Evolutionary conservation across 2,329 filamentous ascomycete species (phyloP).

Genomic region (Claviceps capensis): DNA sequence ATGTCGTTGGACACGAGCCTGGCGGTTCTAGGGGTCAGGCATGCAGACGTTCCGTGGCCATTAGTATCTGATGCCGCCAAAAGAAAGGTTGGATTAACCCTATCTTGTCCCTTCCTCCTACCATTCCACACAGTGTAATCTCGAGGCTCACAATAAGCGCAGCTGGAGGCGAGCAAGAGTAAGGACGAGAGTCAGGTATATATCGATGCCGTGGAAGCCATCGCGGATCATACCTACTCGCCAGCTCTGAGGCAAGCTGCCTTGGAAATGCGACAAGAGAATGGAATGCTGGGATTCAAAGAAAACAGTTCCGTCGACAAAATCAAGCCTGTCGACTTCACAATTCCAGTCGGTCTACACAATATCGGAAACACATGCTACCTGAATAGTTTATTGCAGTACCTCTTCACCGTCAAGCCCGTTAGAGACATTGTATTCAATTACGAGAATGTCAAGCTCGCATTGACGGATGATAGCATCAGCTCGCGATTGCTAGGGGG

Average conservation of each 20-base stretch:
- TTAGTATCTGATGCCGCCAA: conserved; percentile 14
- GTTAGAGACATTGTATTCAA: conserved; percentile 69
- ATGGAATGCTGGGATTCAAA: conserved; percentile 6
- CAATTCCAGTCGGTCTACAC: conserved; percentile 70
- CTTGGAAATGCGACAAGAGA: conserved; percentile 11
- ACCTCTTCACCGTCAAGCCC: conserved; percentile 78
- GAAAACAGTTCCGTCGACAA: conserved; percentile 2
- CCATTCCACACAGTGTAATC: neutral
- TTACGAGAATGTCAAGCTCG: conserved; percentile 57
- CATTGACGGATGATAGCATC: conserved; percentile 49
- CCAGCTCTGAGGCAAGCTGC: conserved; percentile 14
- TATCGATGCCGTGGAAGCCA: conserved; percentile 21
- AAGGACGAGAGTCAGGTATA: conserved; percentile 18
- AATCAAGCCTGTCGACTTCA: conserved; percentile 18
- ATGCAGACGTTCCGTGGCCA: conserved; percentile 12
- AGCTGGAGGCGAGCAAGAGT: conserved; percentile 15
- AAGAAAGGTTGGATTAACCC: conserved; percentile 13
- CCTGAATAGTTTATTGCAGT: conserved; percentile 90
- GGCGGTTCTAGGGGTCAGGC: conserved; percentile 16
- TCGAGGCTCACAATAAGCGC: neutral
- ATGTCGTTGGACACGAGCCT: conserved; percentile 23
- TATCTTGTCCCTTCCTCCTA: neutral
- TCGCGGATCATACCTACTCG: conserved; percentile 17
- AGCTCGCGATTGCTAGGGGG: conserved; percentile 62
- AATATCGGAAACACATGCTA: conserved; percentile 99